A percentile compares a stretch with the other conserved stretches of the same genome.
phyloP scores from a whole-genome alignment of 805 yeast species.

The Starmerella etchellsii region DNA sequence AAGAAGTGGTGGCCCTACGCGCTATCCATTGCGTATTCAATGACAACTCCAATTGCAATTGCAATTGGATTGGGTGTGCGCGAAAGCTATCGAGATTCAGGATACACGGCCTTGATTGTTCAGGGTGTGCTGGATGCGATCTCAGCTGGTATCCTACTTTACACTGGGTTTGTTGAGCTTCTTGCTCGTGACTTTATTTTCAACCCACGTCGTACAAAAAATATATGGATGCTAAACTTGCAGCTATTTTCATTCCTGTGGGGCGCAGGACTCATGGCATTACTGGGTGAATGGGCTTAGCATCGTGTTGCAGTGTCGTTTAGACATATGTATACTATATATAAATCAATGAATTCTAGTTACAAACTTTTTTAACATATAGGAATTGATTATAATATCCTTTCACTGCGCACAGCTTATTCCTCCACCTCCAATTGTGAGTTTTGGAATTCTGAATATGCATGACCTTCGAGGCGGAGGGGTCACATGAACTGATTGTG shows the following conservation, averaged over 20 bases:
- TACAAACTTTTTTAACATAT: too few species aligned
- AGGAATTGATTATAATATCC: too few species aligned
- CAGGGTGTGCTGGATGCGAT: slow-evolving; percentile 57
- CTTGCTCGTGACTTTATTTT: slow-evolving; percentile 61
- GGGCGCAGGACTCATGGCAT: slow-evolving; percentile 62
- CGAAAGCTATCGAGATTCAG: slow-evolving; percentile 40
- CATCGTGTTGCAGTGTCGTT: too few species aligned
- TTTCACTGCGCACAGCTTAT: too few species aligned
- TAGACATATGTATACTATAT: too few species aligned
- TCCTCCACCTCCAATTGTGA: too few species aligned
- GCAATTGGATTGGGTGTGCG: slow-evolving; percentile 68
- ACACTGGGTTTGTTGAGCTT: slow-evolving; percentile 61
- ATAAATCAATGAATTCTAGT: too few species aligned
- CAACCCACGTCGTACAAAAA: slow-evolving; percentile 32
- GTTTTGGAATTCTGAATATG: too few species aligned
- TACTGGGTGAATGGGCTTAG: slow-evolving; percentile 65
- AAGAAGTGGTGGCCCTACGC: slow-evolving; percentile 41
- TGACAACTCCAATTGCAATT: slow-evolving; percentile 56
- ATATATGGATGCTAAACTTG: slow-evolving; percentile 31
- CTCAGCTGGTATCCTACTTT: slow-evolving; percentile 58
- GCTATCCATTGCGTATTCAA: slow-evolving; percentile 38
- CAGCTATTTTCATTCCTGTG: slow-evolving; percentile 34
- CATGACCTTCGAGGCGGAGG: too few species aligned
- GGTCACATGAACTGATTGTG: too few species aligned
- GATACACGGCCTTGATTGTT: slow-evolving; percentile 41